Percentiles rank a stretch among this genome's conserved stretches.
These are phyloP conservation scores for Pogostemon cablin DNA, from an alignment of 257 asterid species.

Conservation along the genomic window DNA sequence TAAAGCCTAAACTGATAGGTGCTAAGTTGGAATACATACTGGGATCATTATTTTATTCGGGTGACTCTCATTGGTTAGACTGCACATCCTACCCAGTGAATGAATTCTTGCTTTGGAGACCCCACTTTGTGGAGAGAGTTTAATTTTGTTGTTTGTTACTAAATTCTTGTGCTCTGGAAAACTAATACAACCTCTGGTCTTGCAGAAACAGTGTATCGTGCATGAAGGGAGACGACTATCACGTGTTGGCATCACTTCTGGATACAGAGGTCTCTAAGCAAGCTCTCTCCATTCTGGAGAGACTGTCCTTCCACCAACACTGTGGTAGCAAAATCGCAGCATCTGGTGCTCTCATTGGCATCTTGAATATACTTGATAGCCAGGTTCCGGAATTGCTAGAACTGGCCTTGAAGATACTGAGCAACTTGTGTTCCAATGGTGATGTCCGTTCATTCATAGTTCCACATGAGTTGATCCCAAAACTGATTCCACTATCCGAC, in stretches of 20 bases:
- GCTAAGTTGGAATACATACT: not conserved
- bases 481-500: constrained; percentile 54
- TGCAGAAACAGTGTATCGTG: constrained; percentile 48
- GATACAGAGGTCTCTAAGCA: constrained; percentile 61
- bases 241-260: constrained; percentile 65
- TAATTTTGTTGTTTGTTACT: not conserved
- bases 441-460: constrained; percentile 38
- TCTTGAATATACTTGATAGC: constrained; percentile 58
- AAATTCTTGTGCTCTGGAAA: constrained; percentile 20
- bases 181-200: constrained; percentile 28
- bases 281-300: constrained; percentile 59
- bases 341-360: constrained; percentile 52
- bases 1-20: not conserved
- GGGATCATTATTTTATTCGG: not conserved
- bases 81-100: too few relatives aligned
- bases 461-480: constrained; percentile 53
- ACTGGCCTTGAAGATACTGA: constrained; percentile 55
- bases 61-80: not conserved
- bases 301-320: constrained; percentile 44
- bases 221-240: constrained; percentile 59
- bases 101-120: too few relatives aligned
- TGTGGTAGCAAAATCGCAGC: constrained; percentile 44
- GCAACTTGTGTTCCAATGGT: constrained; percentile 50
- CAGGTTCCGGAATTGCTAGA: constrained; percentile 51
- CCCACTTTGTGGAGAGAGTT: not conserved